Percentiles rank a stretch among this genome's conserved stretches.
Conservation (phyloP, 2,329 filamentous ascomycete genomes). For the Aspergillus novofumigatus region DNA sequence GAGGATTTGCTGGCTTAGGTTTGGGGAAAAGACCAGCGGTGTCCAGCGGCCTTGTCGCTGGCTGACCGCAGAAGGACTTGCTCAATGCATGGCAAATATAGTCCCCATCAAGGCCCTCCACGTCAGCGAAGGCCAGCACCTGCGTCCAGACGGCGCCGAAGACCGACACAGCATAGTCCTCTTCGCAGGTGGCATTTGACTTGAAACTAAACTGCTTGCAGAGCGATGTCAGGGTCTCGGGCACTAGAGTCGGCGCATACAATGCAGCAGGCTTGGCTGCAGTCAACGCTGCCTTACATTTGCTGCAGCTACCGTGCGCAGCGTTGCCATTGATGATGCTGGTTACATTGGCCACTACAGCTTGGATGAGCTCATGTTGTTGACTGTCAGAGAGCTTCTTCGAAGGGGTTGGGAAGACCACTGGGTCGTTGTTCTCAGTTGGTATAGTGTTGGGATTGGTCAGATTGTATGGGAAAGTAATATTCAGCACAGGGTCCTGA, state of each 20-base stretch:
- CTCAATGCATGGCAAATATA: constrained; percentile 54
- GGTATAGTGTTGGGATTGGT: constrained; percentile 54
- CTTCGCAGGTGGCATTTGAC: constrained; percentile 46
- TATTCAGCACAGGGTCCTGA: constrained; percentile 51
- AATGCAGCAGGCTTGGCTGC: constrained; percentile 50
- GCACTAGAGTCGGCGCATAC: constrained; percentile 47
- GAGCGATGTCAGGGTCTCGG: constrained; percentile 48
- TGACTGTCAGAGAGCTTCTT: constrained; percentile 41
- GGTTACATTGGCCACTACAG: constrained; percentile 42
- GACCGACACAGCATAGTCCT: constrained; percentile 44
- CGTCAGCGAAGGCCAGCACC: constrained; percentile 51
- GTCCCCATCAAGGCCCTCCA: constrained; percentile 52
- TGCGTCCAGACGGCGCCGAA: constrained; percentile 58
- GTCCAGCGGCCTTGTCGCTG: constrained; percentile 44
- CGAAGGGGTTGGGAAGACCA: constrained; percentile 47
- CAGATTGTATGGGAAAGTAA: constrained; percentile 52
- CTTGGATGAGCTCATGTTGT: constrained; percentile 41
- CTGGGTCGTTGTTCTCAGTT: constrained; percentile 45
- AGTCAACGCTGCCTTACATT: constrained; percentile 50
- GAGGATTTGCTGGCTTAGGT: constrained; percentile 47
- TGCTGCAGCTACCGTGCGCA: constrained; percentile 46
- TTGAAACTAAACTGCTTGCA: constrained; percentile 48
- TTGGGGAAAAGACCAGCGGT: constrained; percentile 50
- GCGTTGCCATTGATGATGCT: constrained; percentile 41
- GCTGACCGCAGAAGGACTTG: constrained; percentile 46